Evolutionary conservation across 1,284 basidiomycete species (phyloP), one percentile per base, ranked within the genome.

Genomic region (Cryptococcus sp.): DNA sequence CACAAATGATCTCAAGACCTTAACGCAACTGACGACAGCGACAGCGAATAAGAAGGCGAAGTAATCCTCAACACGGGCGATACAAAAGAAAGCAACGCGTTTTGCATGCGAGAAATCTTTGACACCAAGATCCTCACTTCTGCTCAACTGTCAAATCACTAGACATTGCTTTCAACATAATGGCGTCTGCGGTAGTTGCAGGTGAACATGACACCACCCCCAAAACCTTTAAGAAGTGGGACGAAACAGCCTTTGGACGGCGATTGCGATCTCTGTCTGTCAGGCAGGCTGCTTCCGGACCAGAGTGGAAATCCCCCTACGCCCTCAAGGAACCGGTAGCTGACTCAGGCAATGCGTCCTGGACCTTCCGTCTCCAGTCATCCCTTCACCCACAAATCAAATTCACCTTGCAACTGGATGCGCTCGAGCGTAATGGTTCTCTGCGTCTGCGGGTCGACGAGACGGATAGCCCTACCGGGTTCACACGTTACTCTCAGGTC

Each of bases 151-250:
- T 35, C 30, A 35, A 10, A 35, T 35, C 30, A 2, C 4, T 35
- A 35, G 2, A 35, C 10, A 35, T 13, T 35, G 30, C 30, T 35
- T 35, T 35, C 30, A 35, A 13, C 30, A 35, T 2, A 35, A 35
- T 35, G 30, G 30, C 30, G 8, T 35, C 30, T 8, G 30, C 7
- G 8, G 30, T 35, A 35, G 30, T 35, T 35, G 30, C 30, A 13
- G 30, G 30, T 35, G 30, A 35, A 35, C 30, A 35, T 35, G 30
- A 35, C 30, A 35, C 30, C 30, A 35, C 30, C 10, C 30, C 30
- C 13, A 35, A 87, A 59, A 90, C 95, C 78, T 96, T 93, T 83
- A 95, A 94, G 79, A 91, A 86, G 60, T 96, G 93, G 73, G 83
- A 84, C 20, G 90, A 95, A 76, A 85, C 90, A 0, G 90, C 89